These are phyloP conservation scores for Spongospora subterranea DNA, from an alignment of 208 protist genomes.

Conservation along the genomic window DNA sequence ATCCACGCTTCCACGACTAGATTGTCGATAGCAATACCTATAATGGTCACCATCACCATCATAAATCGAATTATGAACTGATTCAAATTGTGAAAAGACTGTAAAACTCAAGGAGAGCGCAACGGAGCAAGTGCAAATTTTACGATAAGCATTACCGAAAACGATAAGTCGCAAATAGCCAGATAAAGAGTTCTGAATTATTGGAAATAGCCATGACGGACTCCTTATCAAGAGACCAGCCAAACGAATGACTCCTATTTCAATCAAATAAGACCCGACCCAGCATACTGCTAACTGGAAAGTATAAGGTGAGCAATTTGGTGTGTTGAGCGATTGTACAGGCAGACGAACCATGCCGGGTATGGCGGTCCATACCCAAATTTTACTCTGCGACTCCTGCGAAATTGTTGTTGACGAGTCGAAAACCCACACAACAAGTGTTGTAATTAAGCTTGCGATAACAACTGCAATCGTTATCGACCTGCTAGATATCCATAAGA, in stretches of 20 bases:
- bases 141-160: not conserved
- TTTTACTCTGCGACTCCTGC: not conserved
- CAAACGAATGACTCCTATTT: not conserved
- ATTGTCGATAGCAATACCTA: slow-evolving; percentile 19
- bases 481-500: not conserved
- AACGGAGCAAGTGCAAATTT: not conserved
- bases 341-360: slow-evolving; percentile 23
- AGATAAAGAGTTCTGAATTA: not conserved
- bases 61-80: too few species aligned
- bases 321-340: not conserved
- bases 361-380: slow-evolving; percentile 23
- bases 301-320: not conserved
- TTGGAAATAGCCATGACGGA: slow-evolving; percentile 18
- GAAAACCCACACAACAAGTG: not conserved
- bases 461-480: not conserved
- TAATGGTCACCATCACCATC: too few species aligned
- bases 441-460: not conserved
- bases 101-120: too few species aligned
- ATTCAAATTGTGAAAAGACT: too few species aligned
- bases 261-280: not conserved
- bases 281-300: not conserved
- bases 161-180: slow-evolving; percentile 17
- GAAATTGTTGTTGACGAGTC: not conserved
- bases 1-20: not conserved
- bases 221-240: not conserved